Evolutionary conservation across 352 stramenopile species (phyloP), one percentile per base, ranked within the genome.

Genomic region (Pythium insidiosum): DNA sequence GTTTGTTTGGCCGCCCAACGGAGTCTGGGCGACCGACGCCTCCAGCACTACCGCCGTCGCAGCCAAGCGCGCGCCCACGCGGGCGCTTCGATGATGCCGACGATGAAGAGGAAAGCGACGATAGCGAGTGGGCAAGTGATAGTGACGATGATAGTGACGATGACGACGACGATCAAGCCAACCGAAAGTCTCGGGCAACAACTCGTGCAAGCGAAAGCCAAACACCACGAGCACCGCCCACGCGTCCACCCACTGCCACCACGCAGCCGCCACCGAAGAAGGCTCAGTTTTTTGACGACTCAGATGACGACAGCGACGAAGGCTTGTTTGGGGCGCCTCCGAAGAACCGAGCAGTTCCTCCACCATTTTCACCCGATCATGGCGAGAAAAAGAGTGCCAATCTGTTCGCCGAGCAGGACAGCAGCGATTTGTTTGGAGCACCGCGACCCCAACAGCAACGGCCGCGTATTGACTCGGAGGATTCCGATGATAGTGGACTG

Each of bases 51-150:
- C 48, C 60, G 9, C 47, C 51, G 33, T 25, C 49, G 4, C 34
- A 53, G 0, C 35, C 46, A 23, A 41, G 43, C 13, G 63, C 51
- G n/a, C 62, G 39, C 16, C 7, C 24, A 6, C 43, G 36, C 11
- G 37, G 21, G 13, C 40, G 44, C 37, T 59, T 45, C 38, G 43
- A 76, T n/a, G 57, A 61, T 0, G 62, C 73, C 22, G 64, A 77
- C 5, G 56, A 79, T 31, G 58, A 73, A 11, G 57, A 58, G 20
- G 47, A 74, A 3, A 65, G 57, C 30, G 59, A 76, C 9, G 51
- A 61, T 26, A 77, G 66, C 22, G 70, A 73, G 34, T 83, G 66
- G 69, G 70, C 53, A 11, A 80, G 68, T 29, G 68, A 82, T 11
- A 75, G 68, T 13, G 33, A 57, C 47, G 29, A 58, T 18, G 71